Conservation (phyloP, 805 yeast genomes). For the Zygosaccharomyces bisporus region DNA sequence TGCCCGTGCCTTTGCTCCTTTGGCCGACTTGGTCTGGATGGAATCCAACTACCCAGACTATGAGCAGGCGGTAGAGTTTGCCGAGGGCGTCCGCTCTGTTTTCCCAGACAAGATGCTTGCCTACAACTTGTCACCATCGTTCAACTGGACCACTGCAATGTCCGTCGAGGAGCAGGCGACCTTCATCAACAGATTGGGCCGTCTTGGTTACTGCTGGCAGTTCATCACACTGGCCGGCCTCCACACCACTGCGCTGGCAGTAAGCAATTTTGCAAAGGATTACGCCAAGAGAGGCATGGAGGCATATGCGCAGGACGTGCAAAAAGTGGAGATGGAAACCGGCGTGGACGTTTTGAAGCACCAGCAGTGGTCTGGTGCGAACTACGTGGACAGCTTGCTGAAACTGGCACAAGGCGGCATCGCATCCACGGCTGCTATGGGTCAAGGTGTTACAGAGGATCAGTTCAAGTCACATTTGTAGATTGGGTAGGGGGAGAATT, state of each 20-base stretch:
- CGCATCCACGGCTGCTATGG: constrained; percentile 96
- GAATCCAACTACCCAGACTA: constrained; percentile 94
- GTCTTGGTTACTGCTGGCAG: constrained; percentile 95
- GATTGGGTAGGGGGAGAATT: neutral
- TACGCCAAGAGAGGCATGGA: constrained; percentile 85
- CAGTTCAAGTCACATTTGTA: constrained; percentile 59
- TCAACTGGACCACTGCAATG: constrained; percentile 98
- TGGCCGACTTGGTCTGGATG: constrained; percentile 97
- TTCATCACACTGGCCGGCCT: constrained; percentile 96
- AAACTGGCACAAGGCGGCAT: constrained; percentile 93
- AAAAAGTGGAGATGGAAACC: constrained; percentile 78
- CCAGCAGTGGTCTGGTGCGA: constrained; percentile 99
- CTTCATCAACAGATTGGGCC: constrained; percentile 78
- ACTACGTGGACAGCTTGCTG: constrained; percentile 85
- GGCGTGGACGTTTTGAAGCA: constrained; percentile 96
- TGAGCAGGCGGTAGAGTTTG: constrained; percentile 89
- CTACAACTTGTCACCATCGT: constrained; percentile 93
- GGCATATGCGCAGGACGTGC: constrained; percentile 88
- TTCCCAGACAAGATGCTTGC: constrained; percentile 95
- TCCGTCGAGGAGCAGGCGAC: constrained; percentile 80
- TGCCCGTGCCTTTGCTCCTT: constrained; percentile 92
- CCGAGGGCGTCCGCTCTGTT: constrained; percentile 77
- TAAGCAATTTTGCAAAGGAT: constrained; percentile 75
- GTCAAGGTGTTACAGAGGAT: constrained; percentile 95
- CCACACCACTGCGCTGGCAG: constrained; percentile 91